Evolutionary conservation across 2,329 filamentous ascomycete genomes (phyloP).

Genomic region (Magnaporthales sp.): DNA sequence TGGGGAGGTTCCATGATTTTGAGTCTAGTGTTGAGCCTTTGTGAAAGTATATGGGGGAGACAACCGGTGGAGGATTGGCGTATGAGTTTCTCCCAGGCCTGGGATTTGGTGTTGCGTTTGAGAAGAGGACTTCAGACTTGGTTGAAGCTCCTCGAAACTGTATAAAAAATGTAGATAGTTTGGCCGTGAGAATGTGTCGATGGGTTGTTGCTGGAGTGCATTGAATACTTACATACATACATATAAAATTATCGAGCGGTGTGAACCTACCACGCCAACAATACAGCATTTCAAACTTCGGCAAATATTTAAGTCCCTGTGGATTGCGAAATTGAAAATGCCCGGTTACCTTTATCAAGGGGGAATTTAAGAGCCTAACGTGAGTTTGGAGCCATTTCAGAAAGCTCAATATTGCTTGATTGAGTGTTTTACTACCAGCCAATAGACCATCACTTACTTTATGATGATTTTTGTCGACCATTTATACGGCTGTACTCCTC

Average conservation of each 20-base stretch:
- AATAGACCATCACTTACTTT: background rate
- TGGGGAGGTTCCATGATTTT: background rate
- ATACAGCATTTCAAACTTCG: too few relatives aligned
- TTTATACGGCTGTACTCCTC: background rate
- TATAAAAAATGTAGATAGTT: too few relatives aligned
- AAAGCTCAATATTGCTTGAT: too few relatives aligned
- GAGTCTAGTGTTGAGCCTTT: background rate
- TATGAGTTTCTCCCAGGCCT: background rate
- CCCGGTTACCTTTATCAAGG: too few relatives aligned
- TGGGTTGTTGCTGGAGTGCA: background rate
- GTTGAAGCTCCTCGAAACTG: background rate
- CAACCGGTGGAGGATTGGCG: background rate
- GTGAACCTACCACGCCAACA: too few relatives aligned
- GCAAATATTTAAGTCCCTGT: too few relatives aligned
- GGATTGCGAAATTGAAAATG: too few relatives aligned
- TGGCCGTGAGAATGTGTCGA: background rate
- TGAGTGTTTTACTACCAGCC: background rate
- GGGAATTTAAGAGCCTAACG: too few relatives aligned
- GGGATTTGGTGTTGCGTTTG: background rate
- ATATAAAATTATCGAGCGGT: too few relatives aligned
- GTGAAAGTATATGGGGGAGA: background rate
- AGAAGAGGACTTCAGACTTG: background rate
- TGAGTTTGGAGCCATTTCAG: too few relatives aligned
- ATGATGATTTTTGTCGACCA: background rate
- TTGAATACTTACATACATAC: too few relatives aligned